A percentile compares a stretch with the other conserved stretches of the same genome.
These are phyloP conservation scores for Micractinium sp. DNA, from an alignment of 139 green algal species.

Conservation along the genomic window DNA sequence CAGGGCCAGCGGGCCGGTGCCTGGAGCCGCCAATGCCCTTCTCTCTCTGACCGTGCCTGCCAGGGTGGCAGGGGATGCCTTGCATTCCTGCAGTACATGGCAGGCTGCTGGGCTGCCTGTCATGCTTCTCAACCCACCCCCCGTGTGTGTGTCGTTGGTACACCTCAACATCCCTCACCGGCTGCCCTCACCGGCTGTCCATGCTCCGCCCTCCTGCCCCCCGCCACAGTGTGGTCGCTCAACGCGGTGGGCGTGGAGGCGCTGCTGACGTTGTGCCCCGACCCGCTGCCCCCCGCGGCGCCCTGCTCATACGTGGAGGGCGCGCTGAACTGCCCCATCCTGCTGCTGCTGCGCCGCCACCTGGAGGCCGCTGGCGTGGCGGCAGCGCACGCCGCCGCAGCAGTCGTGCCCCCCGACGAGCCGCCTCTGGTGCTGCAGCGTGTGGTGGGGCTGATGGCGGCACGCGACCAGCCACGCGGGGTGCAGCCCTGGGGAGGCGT, in stretches of 20 bases:
- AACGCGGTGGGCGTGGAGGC: constrained; percentile 2
- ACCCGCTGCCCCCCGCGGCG: not conserved
- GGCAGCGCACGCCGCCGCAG: not conserved
- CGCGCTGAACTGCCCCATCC: not conserved
- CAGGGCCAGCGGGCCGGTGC: not conserved
- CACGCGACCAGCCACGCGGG: not conserved
- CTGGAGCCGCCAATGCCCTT: too few relatives aligned
- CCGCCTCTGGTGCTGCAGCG: not conserved
- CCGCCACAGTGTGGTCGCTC: constrained; percentile 15
- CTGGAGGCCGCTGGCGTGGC: not conserved
- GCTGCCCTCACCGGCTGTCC: not conserved
- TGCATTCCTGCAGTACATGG: not conserved
- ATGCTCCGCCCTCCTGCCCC: not conserved
- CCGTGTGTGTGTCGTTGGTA: not conserved
- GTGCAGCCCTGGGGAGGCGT: not conserved
- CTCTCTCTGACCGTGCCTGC: too few relatives aligned
- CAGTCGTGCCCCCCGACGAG: not conserved
- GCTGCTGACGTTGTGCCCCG: not conserved
- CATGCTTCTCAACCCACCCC: not conserved
- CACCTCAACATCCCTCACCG: not conserved
- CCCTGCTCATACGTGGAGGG: not conserved
- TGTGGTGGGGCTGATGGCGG: not conserved
- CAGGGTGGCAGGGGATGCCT: too few relatives aligned
- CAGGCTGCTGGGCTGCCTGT: not conserved
- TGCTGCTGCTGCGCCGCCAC: constrained; percentile 30